Percentiles rank a stretch among this genome's conserved stretches.
These are phyloP conservation scores for Saccharomyces jurei DNA, from an alignment of 805 yeast genomes.

Conservation along the genomic window DNA sequence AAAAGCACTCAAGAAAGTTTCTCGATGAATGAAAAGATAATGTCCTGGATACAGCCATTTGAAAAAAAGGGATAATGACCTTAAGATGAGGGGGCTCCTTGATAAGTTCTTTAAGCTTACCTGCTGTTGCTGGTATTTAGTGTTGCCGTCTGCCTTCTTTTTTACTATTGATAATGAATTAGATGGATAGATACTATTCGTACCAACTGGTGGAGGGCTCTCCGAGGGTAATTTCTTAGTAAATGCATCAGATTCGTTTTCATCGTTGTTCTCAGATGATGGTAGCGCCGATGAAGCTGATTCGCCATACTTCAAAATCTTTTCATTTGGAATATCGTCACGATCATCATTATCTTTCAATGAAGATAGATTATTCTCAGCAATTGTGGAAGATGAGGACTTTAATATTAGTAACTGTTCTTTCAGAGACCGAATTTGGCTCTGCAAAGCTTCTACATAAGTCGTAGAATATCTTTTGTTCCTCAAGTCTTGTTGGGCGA, in stretches of 20 bases:
- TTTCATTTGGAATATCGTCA: not conserved
- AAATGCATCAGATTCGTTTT: not conserved
- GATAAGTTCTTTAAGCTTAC: constrained; percentile 16
- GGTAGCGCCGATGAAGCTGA: not conserved
- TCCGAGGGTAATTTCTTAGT: not conserved
- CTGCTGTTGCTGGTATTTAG: constrained; percentile 6
- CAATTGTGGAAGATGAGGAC: not conserved
- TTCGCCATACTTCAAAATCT: not conserved
- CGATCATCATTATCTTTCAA: not conserved
- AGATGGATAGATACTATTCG: constrained; percentile 22
- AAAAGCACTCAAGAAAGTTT: constrained; percentile 49
- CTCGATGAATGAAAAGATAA: constrained; percentile 50
- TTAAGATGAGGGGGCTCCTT: constrained; percentile 18
- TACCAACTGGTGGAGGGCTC: constrained; percentile 7
- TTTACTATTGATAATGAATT: constrained; percentile 21
- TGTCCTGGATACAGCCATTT: constrained; percentile 57
- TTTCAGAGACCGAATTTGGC: constrained; percentile 8
- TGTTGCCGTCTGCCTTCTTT: constrained; percentile 2
- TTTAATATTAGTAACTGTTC: not conserved
- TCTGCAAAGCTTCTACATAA: constrained; percentile 37
- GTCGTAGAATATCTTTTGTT: constrained; percentile 38
- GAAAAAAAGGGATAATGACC: constrained; percentile 33
- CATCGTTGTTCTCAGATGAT: not conserved
- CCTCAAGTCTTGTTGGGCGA: constrained; percentile 37
- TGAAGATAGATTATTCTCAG: not conserved